Conservation (phyloP, 371 early-diverging fungal species). For the Syncephalis plumigaleata region DNA sequence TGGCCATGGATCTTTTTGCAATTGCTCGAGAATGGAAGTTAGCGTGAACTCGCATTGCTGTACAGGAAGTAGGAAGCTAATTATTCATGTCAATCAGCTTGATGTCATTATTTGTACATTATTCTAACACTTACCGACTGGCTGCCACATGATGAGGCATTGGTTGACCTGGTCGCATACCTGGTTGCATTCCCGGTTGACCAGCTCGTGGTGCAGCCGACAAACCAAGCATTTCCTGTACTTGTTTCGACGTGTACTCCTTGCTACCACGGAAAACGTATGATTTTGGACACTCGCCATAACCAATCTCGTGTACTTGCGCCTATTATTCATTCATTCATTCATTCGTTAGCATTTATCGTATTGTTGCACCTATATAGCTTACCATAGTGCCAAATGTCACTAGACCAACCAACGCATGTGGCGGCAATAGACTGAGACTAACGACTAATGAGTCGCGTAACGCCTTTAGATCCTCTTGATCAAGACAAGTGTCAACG, state of each 20-base stretch:
- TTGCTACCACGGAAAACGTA: constrained; percentile 97
- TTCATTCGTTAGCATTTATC: not conserved
- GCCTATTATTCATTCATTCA: constrained; percentile 30
- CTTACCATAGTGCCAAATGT: constrained; percentile 98
- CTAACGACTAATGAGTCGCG: constrained; percentile 86
- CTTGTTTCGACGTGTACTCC: constrained; percentile 86
- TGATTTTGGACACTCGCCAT: constrained; percentile 88
- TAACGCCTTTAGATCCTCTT: constrained; percentile 91
- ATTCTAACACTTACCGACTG: constrained; percentile 27
- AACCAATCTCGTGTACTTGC: constrained; percentile 89
- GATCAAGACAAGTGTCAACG: constrained; percentile 92
- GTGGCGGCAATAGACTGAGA: constrained; percentile 79
- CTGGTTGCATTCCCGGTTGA: constrained; percentile 32
- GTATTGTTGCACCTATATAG: not conserved
- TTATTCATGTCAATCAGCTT: too few species aligned
- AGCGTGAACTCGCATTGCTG: constrained; percentile 91
- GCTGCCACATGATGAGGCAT: constrained; percentile 23
- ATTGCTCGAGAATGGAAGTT: constrained; percentile 84
- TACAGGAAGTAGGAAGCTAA: constrained; percentile 73
- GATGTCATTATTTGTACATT: too few species aligned
- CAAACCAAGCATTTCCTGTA: constrained; percentile 90
- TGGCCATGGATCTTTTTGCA: constrained; percentile 98
- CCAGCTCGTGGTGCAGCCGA: constrained; percentile 20
- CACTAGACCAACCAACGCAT: constrained; percentile 92
- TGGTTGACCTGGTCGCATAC: constrained; percentile 41